phyloP scores from a whole-genome alignment of 2,329 filamentous ascomycete species.

The Colletotrichum camelliae region DNA sequence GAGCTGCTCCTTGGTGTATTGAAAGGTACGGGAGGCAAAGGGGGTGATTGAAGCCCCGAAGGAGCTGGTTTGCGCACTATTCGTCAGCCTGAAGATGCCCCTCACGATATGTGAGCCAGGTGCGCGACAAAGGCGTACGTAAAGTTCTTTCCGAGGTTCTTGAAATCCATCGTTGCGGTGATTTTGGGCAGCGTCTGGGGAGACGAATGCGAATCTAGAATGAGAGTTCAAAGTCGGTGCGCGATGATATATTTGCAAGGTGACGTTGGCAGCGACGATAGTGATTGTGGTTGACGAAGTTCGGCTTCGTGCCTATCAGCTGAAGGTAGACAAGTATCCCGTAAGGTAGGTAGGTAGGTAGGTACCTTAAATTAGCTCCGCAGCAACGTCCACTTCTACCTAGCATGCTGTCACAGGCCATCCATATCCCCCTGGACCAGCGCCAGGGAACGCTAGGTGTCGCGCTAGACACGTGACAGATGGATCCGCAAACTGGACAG shows the following conservation, averaged over 20 bases:
- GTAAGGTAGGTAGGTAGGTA: neutral
- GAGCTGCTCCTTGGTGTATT: constrained; percentile 97
- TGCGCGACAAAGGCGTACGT: constrained; percentile 47
- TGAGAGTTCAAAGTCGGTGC: neutral
- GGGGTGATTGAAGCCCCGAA: constrained; percentile 86
- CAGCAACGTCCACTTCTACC: neutral
- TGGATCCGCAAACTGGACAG: neutral
- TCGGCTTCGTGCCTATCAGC: constrained; percentile 12
- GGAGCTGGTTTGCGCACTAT: constrained; percentile 45
- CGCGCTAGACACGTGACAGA: neutral
- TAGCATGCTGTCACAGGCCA: constrained; percentile 17
- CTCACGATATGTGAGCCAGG: constrained; percentile 3
- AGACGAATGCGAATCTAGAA: neutral
- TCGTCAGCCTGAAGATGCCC: constrained; percentile 11
- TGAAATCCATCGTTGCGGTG: constrained; percentile 60
- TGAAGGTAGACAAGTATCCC: constrained; percentile 17
- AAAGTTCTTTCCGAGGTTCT: constrained; percentile 61
- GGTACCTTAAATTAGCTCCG: constrained; percentile 13
- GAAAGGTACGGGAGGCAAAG: constrained; percentile 91
- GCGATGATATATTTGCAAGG: neutral
- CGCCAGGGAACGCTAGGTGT: neutral
- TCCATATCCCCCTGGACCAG: neutral
- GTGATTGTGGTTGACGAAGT: constrained; percentile 6
- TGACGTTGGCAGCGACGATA: neutral
- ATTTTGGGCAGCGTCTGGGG: neutral